Evolutionary conservation across 345 rosid genomes (phyloP).

Genomic region (Alliaria petiolata): DNA sequence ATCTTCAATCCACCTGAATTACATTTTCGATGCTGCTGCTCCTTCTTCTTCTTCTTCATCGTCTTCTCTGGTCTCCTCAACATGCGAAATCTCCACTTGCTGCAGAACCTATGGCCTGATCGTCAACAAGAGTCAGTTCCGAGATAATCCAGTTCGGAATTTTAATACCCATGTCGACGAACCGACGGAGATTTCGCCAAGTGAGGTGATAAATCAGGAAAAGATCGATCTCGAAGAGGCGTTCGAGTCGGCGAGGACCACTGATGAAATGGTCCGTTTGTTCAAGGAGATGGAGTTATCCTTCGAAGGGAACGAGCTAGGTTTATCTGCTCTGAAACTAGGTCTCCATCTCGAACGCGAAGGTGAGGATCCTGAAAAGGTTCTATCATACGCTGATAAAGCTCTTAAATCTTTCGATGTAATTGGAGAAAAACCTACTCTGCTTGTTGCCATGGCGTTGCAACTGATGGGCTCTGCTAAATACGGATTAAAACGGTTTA

Average conservation of each 20-base stretch:
- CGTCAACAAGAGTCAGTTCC: conserved; percentile 34
- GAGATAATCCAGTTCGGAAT: conserved; percentile 41
- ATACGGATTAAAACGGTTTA: conserved; percentile 64
- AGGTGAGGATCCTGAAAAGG: conserved; percentile 72
- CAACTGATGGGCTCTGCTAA: conserved; percentile 76
- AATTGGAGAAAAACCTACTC: conserved; percentile 41
- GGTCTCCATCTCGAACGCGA: conserved; percentile 88
- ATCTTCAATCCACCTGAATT: conserved; percentile 26
- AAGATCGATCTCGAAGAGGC: conserved; percentile 73
- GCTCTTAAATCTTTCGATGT: conserved; percentile 64
- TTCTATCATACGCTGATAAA: conserved; percentile 56
- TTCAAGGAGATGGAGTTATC: conserved; percentile 72
- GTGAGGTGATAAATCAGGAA: conserved; percentile 51
- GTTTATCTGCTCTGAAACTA: conserved; percentile 66
- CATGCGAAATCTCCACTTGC: conserved; percentile 33
- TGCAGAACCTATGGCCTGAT: conserved; percentile 35
- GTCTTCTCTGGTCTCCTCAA: conserved; percentile 21
- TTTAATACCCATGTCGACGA: conserved; percentile 51
- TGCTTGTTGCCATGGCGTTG: conserved; percentile 69
- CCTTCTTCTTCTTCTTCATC: conserved; percentile 5
- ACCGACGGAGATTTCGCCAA: conserved; percentile 43
- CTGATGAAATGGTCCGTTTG: conserved; percentile 68
- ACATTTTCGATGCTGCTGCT: conserved; percentile 20
- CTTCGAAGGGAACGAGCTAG: conserved; percentile 70
- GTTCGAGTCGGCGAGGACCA: conserved; percentile 73